Evolutionary conservation across 305 asterid species (phyloP).

Genomic region (Salvia sclarea): DNA sequence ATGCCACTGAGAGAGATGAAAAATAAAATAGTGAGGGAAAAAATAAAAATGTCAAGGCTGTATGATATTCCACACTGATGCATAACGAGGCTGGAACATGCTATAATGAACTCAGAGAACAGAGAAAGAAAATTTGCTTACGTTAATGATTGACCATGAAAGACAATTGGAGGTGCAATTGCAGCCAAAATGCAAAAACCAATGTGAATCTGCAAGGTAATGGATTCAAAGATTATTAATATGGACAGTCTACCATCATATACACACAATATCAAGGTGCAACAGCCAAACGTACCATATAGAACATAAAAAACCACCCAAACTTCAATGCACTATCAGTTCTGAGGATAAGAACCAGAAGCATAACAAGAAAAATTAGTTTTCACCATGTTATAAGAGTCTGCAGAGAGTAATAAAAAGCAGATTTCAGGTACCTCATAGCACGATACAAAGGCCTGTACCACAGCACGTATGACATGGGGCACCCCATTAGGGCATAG

Average conservation of each 20-base stretch:
- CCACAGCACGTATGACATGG: slow-evolving; percentile 91
- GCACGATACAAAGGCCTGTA: slow-evolving; percentile 98
- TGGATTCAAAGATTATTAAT: slow-evolving; percentile 31
- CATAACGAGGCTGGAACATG: slow-evolving; percentile 14
- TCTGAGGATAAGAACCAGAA: slow-evolving; percentile 54
- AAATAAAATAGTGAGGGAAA: slow-evolving; percentile 7
- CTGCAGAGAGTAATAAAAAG: background rate
- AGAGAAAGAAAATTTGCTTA: slow-evolving; percentile 35
- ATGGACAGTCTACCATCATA: background rate
- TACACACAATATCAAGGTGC: slow-evolving; percentile 3
- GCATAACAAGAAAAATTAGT: slow-evolving; percentile 20
- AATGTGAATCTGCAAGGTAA: slow-evolving; percentile 77
- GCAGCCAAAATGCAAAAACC: slow-evolving; percentile 96
- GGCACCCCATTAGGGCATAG: slow-evolving; percentile 86
- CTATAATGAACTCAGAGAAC: slow-evolving; percentile 11
- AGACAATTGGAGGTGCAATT: slow-evolving; percentile 94
- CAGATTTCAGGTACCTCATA: slow-evolving; percentile 64
- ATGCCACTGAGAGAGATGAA: slow-evolving; percentile 68
- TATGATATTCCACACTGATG: background rate
- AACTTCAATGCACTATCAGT: slow-evolving; percentile 95
- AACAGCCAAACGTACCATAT: slow-evolving; percentile 59
- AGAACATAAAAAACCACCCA: slow-evolving; percentile 91
- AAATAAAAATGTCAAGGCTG: background rate
- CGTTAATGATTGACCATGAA: slow-evolving; percentile 90
- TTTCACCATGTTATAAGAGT: slow-evolving; percentile 10